phyloP scores from a whole-genome alignment of 2,329 filamentous ascomycete genomes.

The Cucurbitaria berberidis region DNA sequence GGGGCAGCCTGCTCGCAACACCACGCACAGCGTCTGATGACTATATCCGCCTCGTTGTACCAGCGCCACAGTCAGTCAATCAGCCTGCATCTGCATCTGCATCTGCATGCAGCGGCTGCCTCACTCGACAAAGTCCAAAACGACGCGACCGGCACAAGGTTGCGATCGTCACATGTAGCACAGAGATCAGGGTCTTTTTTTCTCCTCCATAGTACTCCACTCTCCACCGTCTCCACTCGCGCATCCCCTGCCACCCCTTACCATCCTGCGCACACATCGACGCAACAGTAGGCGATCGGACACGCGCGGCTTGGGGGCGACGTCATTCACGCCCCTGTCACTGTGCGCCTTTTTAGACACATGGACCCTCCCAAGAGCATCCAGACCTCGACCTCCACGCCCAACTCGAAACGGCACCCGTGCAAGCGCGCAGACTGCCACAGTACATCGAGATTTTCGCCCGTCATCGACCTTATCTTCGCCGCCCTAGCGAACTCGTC shows the following conservation, averaged over 20 bases:
- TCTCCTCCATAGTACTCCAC: too few relatives aligned
- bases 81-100: too few relatives aligned
- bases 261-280: conserved; percentile 18
- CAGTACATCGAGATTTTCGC: conserved; percentile 21
- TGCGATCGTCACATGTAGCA: conserved; percentile 29
- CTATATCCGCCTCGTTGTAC: not conserved
- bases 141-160: conserved; percentile 19
- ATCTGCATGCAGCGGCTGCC: conserved; percentile 1
- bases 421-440: conserved; percentile 11
- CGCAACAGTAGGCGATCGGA: conserved; percentile 1
- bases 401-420: conserved; percentile 17
- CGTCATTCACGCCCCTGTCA: conserved; percentile 27
- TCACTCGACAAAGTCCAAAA: conserved; percentile 7
- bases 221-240: too few relatives aligned
- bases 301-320: conserved; percentile 8
- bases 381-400: conserved; percentile 19
- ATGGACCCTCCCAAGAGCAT: conserved; percentile 11
- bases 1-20: conserved; percentile 4
- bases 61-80: not conserved
- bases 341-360: conserved; percentile 3
- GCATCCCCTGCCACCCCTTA: too few relatives aligned
- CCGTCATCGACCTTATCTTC: conserved; percentile 14
- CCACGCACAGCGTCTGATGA: not conserved
- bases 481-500: conserved; percentile 1
- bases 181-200: conserved; percentile 34